A percentile compares a stretch with the other conserved stretches of the same genome.
Conservation (phyloP, 2,329 filamentous ascomycete genomes). For the Xylaria sp. region DNA sequence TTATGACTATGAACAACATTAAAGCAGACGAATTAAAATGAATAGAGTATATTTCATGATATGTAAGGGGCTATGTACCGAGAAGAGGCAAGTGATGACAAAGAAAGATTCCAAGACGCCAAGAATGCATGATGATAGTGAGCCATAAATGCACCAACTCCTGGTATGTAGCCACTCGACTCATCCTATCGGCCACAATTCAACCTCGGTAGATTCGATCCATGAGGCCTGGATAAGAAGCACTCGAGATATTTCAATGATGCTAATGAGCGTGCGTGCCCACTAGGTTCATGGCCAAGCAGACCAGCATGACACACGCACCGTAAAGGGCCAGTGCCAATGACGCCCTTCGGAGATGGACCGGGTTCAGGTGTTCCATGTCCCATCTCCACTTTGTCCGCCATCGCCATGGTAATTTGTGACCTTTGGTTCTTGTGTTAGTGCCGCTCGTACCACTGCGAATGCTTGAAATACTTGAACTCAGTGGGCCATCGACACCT, state of each 20-base stretch:
- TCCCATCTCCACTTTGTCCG: slow-evolving; percentile 68
- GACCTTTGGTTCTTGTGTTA: slow-evolving; percentile 49
- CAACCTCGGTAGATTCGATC: slow-evolving; percentile 6
- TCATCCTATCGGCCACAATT: background rate
- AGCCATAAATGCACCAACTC: slow-evolving; percentile 23
- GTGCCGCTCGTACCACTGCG: slow-evolving; percentile 54
- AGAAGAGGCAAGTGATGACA: slow-evolving; percentile 14
- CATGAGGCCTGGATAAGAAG: background rate
- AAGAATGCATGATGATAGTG: slow-evolving; percentile 34
- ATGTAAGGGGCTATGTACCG: slow-evolving; percentile 31
- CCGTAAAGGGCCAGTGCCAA: slow-evolving; percentile 85
- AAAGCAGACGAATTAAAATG: background rate
- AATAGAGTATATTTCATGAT: slow-evolving; percentile 14
- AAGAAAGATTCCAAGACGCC: slow-evolving; percentile 35
- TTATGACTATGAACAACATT: background rate
- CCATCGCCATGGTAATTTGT: slow-evolving; percentile 59
- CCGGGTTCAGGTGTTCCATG: slow-evolving; percentile 70
- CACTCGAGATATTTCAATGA: background rate
- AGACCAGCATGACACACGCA: slow-evolving; percentile 86
- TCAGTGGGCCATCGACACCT: slow-evolving; percentile 52
- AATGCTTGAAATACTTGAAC: slow-evolving; percentile 59
- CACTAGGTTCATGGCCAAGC: slow-evolving; percentile 85
- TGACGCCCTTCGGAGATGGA: slow-evolving; percentile 75
- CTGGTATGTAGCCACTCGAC: slow-evolving; percentile 19
- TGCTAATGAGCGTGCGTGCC: slow-evolving; percentile 72